These are phyloP conservation scores for Pelargonium cotyledonis DNA, from an alignment of 441 rosid species.

Conservation along the genomic window DNA sequence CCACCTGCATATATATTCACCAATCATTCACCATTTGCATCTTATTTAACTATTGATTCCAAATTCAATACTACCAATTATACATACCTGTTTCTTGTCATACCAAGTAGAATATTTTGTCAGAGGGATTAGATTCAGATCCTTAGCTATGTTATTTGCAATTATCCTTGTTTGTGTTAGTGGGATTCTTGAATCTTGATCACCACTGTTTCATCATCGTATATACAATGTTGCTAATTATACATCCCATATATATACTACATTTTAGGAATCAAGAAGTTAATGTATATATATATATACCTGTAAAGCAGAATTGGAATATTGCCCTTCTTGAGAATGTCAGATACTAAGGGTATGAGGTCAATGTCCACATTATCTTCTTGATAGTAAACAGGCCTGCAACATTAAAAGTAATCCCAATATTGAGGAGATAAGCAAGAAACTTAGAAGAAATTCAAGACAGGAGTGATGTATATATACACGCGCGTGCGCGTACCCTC, in stretches of 20 bases:
- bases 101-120: conserved; percentile 29
- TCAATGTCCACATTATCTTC: conserved; percentile 23
- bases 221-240: too few species aligned
- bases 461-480: background rate
- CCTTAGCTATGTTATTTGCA: conserved; percentile 31
- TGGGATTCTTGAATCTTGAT: conserved; percentile 35
- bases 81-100: conserved; percentile 28
- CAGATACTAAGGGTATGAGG: conserved; percentile 25
- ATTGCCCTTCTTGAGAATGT: conserved; percentile 23
- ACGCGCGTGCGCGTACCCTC: conserved; percentile 16
- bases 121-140: conserved; percentile 22
- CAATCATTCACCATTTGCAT: background rate
- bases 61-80: too few species aligned
- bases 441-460: background rate
- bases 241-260: background rate
- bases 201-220: conserved; percentile 23
- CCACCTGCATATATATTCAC: conserved; percentile 20
- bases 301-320: conserved; percentile 33
- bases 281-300: background rate
- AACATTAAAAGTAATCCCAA: background rate
- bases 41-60: background rate
- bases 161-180: conserved; percentile 36
- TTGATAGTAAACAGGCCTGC: conserved; percentile 33
- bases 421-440: background rate
- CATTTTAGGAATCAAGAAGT: background rate